phyloP scores from a whole-genome alignment of 1,284 basidiomycete genomes.

The Pseudozyma flocculosa region DNA sequence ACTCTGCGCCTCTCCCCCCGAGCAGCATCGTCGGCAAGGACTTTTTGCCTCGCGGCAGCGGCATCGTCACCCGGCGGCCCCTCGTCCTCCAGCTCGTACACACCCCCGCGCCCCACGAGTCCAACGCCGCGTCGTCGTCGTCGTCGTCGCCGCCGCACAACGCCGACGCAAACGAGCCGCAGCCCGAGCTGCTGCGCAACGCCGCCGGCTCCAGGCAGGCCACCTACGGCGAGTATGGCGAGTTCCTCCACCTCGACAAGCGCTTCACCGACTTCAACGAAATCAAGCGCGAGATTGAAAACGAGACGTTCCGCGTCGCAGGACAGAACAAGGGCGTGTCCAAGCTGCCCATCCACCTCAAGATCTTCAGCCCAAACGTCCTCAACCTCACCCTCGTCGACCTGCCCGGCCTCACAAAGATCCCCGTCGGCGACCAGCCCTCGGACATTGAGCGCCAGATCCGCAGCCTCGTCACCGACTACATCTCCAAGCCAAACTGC shows the following conservation, averaged over 20 bases:
- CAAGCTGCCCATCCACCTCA: conserved; percentile 88
- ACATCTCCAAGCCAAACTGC: conserved; percentile 93
- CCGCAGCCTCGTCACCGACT: conserved; percentile 86
- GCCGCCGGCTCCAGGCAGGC: conserved; percentile 13
- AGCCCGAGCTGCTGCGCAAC: conserved; percentile 16
- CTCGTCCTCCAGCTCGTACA: conserved; percentile 94
- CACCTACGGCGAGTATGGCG: conserved; percentile 75
- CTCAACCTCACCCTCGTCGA: conserved; percentile 94
- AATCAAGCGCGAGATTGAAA: conserved; percentile 93
- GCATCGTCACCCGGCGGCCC: conserved; percentile 92
- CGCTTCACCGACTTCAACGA: conserved; percentile 93
- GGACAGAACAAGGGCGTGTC: conserved; percentile 99
- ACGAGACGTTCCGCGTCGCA: conserved; percentile 94
- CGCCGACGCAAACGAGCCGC: conserved; percentile 15
- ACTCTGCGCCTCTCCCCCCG: not conserved
- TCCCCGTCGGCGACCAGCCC: conserved; percentile 65
- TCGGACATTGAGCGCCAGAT: conserved; percentile 96
- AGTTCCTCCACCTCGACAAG: conserved; percentile 95
- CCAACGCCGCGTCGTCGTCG: conserved; percentile 5
- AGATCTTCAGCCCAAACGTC: conserved; percentile 93
- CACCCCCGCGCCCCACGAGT: conserved; percentile 60
- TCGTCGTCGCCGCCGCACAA: conserved; percentile 9
- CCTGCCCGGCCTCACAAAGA: conserved; percentile 89
- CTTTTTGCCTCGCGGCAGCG: conserved; percentile 88
- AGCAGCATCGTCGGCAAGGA: conserved; percentile 76